phyloP scores from a whole-genome alignment of 805 yeast genomes.

The Hanseniaspora valbyensis region DNA sequence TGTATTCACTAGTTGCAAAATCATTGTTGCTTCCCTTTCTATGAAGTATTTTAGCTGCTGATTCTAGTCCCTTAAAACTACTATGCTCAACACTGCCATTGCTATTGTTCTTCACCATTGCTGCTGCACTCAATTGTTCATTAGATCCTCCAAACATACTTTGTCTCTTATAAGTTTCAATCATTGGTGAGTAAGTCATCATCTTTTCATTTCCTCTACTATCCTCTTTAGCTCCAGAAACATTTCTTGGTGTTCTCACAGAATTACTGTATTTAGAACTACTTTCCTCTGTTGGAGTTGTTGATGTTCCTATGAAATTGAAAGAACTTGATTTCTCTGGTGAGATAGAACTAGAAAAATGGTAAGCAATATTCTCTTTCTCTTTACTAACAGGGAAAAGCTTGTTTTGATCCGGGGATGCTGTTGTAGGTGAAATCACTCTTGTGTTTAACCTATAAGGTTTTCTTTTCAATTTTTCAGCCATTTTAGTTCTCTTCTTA shows the following conservation, averaged over 20 bases:
- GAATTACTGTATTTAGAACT: neutral
- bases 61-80: neutral
- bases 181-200: neutral
- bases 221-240: neutral
- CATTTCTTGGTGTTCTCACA: neutral
- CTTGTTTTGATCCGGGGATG: neutral
- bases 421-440: slow-evolving; percentile 12
- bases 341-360: neutral
- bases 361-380: too few species aligned
- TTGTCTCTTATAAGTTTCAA: neutral
- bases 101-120: neutral
- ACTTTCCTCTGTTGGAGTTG: neutral
- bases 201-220: neutral
- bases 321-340: neutral
- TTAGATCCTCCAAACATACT: neutral
- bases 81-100: neutral
- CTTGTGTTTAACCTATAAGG: slow-evolving; percentile 15
- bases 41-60: neutral
- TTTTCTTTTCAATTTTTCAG: slow-evolving; percentile 12
- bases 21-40: neutral
- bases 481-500: slow-evolving; percentile 8
- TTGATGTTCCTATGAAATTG: neutral
- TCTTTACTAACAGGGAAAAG: too few species aligned
- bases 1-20: too few species aligned
- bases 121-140: neutral